These are phyloP conservation scores for Musa acuminata DNA, from an alignment of 176 grass and related monocot genomes.

Conservation along the genomic window DNA sequence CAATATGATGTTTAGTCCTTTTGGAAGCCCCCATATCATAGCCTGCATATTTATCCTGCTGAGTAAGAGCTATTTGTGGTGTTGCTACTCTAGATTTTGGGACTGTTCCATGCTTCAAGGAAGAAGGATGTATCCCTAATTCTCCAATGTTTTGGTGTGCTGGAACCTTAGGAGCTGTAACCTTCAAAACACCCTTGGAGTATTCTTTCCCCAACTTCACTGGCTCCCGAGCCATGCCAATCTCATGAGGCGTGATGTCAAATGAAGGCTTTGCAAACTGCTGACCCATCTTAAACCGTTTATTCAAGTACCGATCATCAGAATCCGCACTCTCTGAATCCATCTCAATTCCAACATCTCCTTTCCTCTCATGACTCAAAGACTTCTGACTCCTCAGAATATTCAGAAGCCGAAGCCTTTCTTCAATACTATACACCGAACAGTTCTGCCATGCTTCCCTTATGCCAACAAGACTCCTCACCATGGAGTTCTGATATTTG, in stretches of 20 bases:
- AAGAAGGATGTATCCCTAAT: conserved; percentile 1
- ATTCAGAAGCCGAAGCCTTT: conserved; percentile 51
- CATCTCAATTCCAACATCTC: conserved; percentile 25
- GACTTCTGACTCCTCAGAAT: conserved; percentile 34
- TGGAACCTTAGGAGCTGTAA: conserved; percentile 28
- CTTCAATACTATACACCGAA: conserved; percentile 37
- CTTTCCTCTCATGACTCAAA: conserved; percentile 23
- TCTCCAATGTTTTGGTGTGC: conserved; percentile 19
- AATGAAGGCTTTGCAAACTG: background rate
- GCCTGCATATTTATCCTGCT: conserved; percentile 12
- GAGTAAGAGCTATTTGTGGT: conserved; percentile 15
- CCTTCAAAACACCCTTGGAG: conserved; percentile 37
- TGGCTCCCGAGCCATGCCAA: conserved; percentile 18
- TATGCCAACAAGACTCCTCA: conserved; percentile 44
- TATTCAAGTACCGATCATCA: conserved; percentile 19
- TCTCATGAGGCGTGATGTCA: background rate
- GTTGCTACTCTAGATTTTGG: background rate
- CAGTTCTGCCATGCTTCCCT: conserved; percentile 69
- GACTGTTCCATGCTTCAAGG: background rate
- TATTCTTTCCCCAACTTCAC: conserved; percentile 35
- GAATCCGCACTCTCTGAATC: conserved; percentile 45
- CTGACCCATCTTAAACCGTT: conserved; percentile 26
- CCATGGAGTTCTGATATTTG: conserved; percentile 71
- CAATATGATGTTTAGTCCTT: conserved; percentile 32
- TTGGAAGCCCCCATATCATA: conserved; percentile 22